Base-by-base conservation (phyloP, 371 early-diverging fungal genomes). In the Thermomucor indicae-seudaticae region DNA sequence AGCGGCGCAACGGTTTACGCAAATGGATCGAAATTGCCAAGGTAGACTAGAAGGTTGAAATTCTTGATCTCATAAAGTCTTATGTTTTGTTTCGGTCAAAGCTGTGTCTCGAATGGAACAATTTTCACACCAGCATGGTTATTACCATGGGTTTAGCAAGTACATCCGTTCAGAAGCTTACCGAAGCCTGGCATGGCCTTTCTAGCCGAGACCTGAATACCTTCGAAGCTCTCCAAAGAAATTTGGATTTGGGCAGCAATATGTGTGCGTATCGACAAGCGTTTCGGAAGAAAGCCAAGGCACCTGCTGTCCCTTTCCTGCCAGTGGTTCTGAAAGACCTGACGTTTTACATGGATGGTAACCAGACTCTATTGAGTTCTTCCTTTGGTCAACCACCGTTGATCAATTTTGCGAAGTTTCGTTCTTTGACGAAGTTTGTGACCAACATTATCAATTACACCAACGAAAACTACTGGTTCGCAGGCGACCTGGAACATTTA, bases 41-140 rank as follows among this genome's bases (percentile, higher is more conserved):
- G 62, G 74, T 69, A 47, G 17, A 39, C 22, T 35, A n/a, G n/a
- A n/a, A n/a, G n/a, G n/a, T 2, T 5, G n/a, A 14, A 27, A 6
- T 39, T 23, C 27, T 16, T 19, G 43, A 27, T 48, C 3, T 25
- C 14, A 17, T 41, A n/a, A 23, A 16, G 8, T 43, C 23, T 42
- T 28, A 2, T 16, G n/a, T n/a, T n/a, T n/a, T n/a, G n/a, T 14
- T 37, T 47, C 23, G 37, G 6, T 11, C 19, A 22, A 34, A 70
- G 72, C 40, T 55, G 16, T 75, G 72, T 22, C 42, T 68, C 23
- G 63, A 63, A 19, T 71, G 64, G 65, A 69, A 69, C 25, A 75
- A 75, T 28, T 69, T 62, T 34, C 75, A 75, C 50, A 75, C 75
- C 4, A 42, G 57, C 14, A 75, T 75, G 72, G 50, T 69, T 2